phyloP scores from a whole-genome alignment of 1,139 yeast species.

The Suhomyces maxii region DNA sequence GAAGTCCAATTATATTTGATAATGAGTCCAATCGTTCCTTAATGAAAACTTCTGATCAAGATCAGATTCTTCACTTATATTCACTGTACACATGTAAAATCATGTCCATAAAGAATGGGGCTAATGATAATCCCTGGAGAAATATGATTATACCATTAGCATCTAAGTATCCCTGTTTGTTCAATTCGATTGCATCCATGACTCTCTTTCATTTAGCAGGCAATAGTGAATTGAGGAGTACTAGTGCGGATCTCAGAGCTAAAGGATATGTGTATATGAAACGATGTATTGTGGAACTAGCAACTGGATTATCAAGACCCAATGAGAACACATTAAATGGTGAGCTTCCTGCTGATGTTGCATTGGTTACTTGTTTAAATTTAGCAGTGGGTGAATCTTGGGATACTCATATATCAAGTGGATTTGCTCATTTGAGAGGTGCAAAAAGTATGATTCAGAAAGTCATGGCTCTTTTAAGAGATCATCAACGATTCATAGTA shows the following conservation, averaged over 20 bases:
- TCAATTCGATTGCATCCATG: constrained; percentile 65
- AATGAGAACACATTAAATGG: constrained; percentile 12
- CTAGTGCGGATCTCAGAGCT: constrained; percentile 41
- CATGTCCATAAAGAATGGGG: constrained; percentile 64
- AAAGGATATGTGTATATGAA: constrained; percentile 61
- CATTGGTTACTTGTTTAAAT: constrained; percentile 62
- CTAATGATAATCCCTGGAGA: constrained; percentile 68
- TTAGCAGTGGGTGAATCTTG: constrained; percentile 67
- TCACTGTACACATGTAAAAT: constrained; percentile 57
- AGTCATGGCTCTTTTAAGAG: constrained; percentile 35
- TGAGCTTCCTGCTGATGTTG: constrained; percentile 61
- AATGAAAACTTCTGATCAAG: constrained; percentile 30
- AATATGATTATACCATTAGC: constrained; percentile 59
- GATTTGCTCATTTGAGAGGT: constrained; percentile 66
- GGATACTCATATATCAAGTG: constrained; percentile 66
- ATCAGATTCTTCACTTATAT: constrained; percentile 36
- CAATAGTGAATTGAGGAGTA: constrained; percentile 32
- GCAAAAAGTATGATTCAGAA: constrained; percentile 62
- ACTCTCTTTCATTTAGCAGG: constrained; percentile 63
- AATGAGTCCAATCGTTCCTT: constrained; percentile 15
- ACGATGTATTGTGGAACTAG: constrained; percentile 56
- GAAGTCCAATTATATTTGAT: constrained; percentile 7
- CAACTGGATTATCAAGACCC: constrained; percentile 50
- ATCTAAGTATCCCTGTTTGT: constrained; percentile 51
- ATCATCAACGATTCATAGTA: constrained; percentile 22